Percentiles rank a stretch among this genome's conserved stretches.
Evolutionary conservation across 768 basidiomycete species (phyloP).

Genomic region (Coprinopsis marcescibilis): DNA sequence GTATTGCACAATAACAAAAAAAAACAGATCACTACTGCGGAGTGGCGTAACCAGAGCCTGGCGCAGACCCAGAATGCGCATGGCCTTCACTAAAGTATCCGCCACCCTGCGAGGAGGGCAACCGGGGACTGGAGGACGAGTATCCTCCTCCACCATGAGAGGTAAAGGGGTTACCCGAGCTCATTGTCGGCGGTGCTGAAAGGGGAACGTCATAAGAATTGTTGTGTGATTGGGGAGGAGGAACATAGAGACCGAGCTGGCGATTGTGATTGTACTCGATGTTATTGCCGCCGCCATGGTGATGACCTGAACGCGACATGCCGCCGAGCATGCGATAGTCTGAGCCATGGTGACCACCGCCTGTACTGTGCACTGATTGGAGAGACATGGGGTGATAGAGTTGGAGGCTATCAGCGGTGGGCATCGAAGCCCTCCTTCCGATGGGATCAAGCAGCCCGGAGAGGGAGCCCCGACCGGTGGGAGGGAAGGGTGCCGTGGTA

Average conservation of each 20-base stretch:
- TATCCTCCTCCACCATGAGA: slow-evolving; percentile 24
- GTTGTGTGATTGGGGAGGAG: slow-evolving; percentile 21
- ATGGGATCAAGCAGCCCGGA: slow-evolving; percentile 36
- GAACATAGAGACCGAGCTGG: slow-evolving; percentile 26
- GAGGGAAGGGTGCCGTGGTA: slow-evolving; percentile 69
- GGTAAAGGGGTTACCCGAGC: slow-evolving; percentile 35
- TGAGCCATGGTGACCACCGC: slow-evolving; percentile 30
- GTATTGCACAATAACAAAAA: no score
- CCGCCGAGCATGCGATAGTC: slow-evolving; percentile 46
- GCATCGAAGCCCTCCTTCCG: slow-evolving; percentile 60
- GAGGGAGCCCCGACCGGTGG: slow-evolving; percentile 39
- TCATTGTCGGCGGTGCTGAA: slow-evolving; percentile 46
- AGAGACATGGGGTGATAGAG: slow-evolving; percentile 78
- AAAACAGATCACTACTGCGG: slow-evolving; percentile 32
- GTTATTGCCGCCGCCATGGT: slow-evolving; percentile 32
- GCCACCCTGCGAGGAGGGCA: slow-evolving; percentile 27
- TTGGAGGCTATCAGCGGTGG: slow-evolving; percentile 60
- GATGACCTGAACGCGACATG: slow-evolving; percentile 29
- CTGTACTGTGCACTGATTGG: slow-evolving; percentile 47
- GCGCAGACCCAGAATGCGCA: slow-evolving; percentile 35
- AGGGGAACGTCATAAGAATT: slow-evolving; percentile 44
- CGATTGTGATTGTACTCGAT: slow-evolving; percentile 35
- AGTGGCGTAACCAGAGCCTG: slow-evolving; percentile 42
- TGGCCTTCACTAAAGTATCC: slow-evolving; percentile 33
- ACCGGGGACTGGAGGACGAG: slow-evolving; percentile 30